A percentile compares a stretch with the other conserved stretches of the same genome.
These are phyloP conservation scores for Quillaja saponaria DNA, from an alignment of 306 rosid genomes.

Conservation along the genomic window DNA sequence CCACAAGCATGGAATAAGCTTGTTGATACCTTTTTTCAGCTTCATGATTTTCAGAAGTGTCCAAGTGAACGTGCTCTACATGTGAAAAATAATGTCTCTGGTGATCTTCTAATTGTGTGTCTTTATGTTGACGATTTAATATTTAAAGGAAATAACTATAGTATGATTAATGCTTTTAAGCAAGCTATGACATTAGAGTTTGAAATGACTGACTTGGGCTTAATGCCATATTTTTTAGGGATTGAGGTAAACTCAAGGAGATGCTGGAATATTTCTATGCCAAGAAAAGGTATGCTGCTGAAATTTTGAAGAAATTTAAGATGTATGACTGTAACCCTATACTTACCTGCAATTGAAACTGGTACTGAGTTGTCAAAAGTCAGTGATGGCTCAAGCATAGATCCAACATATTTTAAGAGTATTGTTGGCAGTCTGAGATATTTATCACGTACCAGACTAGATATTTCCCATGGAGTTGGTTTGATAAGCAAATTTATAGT, in stretches of 20 bases:
- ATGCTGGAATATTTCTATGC: not conserved
- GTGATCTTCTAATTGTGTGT: not conserved
- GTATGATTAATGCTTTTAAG: not conserved
- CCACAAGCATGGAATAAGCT: not conserved
- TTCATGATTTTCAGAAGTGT: constrained; percentile 3
- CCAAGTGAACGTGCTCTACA: not conserved
- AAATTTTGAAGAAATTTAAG: not conserved
- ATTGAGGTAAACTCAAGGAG: not conserved
- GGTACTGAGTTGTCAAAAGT: not conserved
- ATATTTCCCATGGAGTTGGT: not conserved
- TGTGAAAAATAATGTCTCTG: not conserved
- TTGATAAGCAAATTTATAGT: not conserved
- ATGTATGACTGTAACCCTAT: not conserved
- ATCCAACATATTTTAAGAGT: not conserved
- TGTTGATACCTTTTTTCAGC: not conserved
- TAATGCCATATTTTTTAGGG: not conserved
- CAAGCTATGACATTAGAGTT: not conserved
- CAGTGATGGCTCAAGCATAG: not conserved
- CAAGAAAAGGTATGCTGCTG: not conserved
- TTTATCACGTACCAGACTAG: not conserved
- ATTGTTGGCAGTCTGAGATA: not conserved
- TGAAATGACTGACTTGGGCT: not conserved
- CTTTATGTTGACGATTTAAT: not conserved
- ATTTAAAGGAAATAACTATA: not conserved
- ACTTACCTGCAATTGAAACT: not conserved